Conservation (phyloP, 805 yeast genomes). For the Nakazawaea wickerhamii region DNA sequence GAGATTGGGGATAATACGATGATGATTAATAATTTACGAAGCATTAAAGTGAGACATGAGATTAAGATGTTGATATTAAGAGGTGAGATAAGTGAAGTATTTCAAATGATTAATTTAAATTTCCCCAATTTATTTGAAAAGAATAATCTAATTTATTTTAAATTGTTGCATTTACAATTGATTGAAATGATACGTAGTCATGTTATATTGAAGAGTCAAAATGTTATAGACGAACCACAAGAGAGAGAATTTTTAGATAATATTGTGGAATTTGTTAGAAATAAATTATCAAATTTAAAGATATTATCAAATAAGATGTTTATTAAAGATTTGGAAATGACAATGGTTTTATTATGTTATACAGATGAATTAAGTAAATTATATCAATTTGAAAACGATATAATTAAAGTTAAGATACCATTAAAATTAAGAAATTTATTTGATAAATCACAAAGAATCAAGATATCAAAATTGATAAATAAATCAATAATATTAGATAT, state of each 20-base stretch:
- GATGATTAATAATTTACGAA: conserved; percentile 35
- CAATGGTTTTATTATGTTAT: conserved; percentile 74
- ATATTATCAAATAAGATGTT: conserved; percentile 41
- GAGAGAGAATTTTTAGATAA: conserved; percentile 47
- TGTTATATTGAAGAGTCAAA: conserved; percentile 23
- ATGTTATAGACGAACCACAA: conserved; percentile 19
- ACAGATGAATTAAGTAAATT: conserved; percentile 24
- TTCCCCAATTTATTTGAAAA: conserved; percentile 64
- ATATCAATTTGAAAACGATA: conserved; percentile 1
- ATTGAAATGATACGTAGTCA: conserved; percentile 75
- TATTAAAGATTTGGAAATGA: conserved; percentile 68
- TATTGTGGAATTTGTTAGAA: conserved; percentile 54
- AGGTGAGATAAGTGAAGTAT: conserved; percentile 59
- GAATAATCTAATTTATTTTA: conserved; percentile 63
- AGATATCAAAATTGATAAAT: conserved; percentile 69
- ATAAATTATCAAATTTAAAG: conserved; percentile 33
- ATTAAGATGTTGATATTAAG: conserved; percentile 48
- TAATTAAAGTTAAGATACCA: conserved; percentile 38
- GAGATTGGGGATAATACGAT: conserved; percentile 16
- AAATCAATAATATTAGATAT: conserved; percentile 46
- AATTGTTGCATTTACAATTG: conserved; percentile 63
- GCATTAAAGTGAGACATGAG: conserved; percentile 46
- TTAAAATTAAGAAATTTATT: conserved; percentile 48
- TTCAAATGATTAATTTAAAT: conserved; percentile 47
- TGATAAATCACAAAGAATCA: conserved; percentile 54